Conservation (phyloP, 495 filamentous ascomycete species). For the Aspergillus olivimuriae region DNA sequence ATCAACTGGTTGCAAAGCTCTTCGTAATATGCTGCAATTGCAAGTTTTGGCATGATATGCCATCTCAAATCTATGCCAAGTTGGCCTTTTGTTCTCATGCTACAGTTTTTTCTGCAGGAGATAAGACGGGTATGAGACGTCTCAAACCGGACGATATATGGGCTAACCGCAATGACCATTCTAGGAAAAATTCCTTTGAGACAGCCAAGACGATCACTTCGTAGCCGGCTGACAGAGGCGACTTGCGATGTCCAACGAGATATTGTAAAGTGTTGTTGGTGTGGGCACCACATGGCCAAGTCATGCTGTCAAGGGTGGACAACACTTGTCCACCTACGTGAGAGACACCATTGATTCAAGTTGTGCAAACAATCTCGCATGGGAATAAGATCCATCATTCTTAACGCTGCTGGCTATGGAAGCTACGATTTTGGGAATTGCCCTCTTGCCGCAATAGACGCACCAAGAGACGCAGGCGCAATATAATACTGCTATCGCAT, state of each 20-base stretch:
- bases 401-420: too few species aligned
- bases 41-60: constrained; percentile 77
- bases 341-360: constrained; percentile 55
- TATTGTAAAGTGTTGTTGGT: constrained; percentile 74
- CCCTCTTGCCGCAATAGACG: too few species aligned
- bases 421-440: too few species aligned
- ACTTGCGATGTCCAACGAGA: too few species aligned
- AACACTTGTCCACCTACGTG: constrained; percentile 61
- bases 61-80: constrained; percentile 65
- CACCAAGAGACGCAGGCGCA: too few species aligned
- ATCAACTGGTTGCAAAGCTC: constrained; percentile 60
- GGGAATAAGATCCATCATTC: too few species aligned
- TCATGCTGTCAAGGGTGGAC: constrained; percentile 69
- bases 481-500: too few species aligned
- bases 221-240: background rate
- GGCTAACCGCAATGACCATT: too few species aligned
- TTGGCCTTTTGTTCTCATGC: constrained; percentile 2
- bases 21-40: constrained; percentile 79
- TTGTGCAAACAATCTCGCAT: too few species aligned
- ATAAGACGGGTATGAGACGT: background rate
- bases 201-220: background rate
- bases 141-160: too few species aligned
- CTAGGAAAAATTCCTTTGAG: too few species aligned
- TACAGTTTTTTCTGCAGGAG: background rate
- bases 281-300: constrained; percentile 65